phyloP scores from a whole-genome alignment of 169 alveolate genomes.

The Besnoitia besnoiti region DNA sequence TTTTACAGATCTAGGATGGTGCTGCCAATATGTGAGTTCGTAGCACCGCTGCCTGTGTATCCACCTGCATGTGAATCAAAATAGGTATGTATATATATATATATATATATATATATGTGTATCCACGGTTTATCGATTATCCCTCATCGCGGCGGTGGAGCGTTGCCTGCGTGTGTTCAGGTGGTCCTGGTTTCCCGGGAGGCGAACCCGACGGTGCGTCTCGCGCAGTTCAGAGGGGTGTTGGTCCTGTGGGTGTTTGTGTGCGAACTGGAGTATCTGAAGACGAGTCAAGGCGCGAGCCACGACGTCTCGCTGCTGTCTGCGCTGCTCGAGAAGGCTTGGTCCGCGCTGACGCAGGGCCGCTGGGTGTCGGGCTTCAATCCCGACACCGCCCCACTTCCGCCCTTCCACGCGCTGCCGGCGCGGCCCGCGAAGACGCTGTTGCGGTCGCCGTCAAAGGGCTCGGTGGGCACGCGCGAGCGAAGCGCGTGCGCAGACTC shows the following conservation, averaged over 20 bases:
- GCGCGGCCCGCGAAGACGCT: conserved; percentile 6
- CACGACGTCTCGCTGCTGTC: background rate
- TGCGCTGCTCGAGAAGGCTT: background rate
- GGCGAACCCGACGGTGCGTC: background rate
- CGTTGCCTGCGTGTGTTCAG: background rate
- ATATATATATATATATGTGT: background rate
- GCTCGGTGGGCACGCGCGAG: background rate
- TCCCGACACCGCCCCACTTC: background rate
- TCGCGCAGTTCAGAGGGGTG: background rate
- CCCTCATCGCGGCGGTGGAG: background rate
- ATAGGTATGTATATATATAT: background rate
- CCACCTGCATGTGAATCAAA: background rate
- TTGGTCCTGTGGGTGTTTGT: conserved; percentile 20
- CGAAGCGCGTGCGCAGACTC: background rate
- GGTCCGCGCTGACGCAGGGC: background rate
- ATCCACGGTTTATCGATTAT: background rate
- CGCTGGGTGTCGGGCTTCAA: conserved; percentile 8
- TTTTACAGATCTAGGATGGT: too few species aligned
- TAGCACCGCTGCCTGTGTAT: background rate
- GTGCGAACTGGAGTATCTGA: conserved; percentile 4
- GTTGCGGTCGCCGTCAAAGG: background rate
- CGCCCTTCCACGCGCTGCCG: background rate
- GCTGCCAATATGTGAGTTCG: too few species aligned
- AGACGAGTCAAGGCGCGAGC: background rate
- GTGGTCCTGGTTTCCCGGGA: background rate